phyloP scores from a whole-genome alignment of 371 early-diverging fungal genomes.

The Funneliformis caledonium region DNA sequence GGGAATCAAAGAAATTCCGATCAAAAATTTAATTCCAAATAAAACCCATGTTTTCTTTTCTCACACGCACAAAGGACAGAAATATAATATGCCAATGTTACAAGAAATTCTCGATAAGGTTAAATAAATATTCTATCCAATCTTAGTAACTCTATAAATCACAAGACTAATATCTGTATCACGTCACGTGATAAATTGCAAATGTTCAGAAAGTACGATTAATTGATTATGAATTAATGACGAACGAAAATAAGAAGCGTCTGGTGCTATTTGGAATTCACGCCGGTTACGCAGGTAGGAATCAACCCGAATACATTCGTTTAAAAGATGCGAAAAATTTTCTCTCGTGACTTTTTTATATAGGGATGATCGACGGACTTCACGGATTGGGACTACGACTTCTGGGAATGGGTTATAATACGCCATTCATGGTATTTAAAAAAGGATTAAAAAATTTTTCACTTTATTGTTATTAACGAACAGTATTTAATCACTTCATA shows the following conservation, averaged over 20 bases:
- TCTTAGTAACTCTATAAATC: constrained; percentile 19
- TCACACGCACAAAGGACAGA: constrained; percentile 96
- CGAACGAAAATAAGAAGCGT: constrained; percentile 74
- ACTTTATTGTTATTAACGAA: neutral
- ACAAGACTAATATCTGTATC: neutral
- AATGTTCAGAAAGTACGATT: constrained; percentile 76
- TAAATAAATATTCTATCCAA: constrained; percentile 40
- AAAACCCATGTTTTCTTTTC: constrained; percentile 96
- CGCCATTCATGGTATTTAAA: constrained; percentile 83
- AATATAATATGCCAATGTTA: constrained; percentile 92
- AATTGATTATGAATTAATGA: constrained; percentile 96
- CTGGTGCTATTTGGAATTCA: constrained; percentile 91
- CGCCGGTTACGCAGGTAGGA: constrained; percentile 93
- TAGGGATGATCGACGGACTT: constrained; percentile 87
- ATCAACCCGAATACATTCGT: neutral
- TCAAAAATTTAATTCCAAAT: constrained; percentile 72
- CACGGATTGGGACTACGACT: constrained; percentile 93
- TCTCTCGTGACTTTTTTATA: neutral
- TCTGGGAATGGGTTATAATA: constrained; percentile 89
- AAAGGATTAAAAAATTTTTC: neutral
- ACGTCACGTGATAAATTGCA: neutral
- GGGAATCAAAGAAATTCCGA: constrained; percentile 98
- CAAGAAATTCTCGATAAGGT: constrained; percentile 87
- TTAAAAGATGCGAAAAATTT: constrained; percentile 27
- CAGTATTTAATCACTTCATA: constrained; percentile 37